Base-by-base conservation (phyloP, 495 filamentous ascomycete genomes). In the Penicillium lagena region DNA sequence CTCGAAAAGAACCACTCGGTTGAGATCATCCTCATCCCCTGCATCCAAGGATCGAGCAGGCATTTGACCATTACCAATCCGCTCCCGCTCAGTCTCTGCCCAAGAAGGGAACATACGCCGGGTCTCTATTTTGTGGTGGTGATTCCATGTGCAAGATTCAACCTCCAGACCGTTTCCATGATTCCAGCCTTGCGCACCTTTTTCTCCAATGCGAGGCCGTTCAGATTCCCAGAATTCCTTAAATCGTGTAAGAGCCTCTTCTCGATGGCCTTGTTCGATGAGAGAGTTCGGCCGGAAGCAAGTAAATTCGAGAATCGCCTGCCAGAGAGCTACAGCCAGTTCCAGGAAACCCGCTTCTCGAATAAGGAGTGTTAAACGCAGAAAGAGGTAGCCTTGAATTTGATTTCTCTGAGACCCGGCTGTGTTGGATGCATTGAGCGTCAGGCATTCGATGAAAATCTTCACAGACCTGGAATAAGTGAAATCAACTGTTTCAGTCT, bases 171-270 rank as follows among this genome's bases (percentile, higher is more conserved):
- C 14, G 7, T 32, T 43, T 9, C 38, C 48, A 15, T 65, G 56
- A 14, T 56, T 60, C 90, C 91, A 96, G 12, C 88, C 90, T 28
- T 73, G 66, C 29, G 86, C 82, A 5, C 67, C 71, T 7, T 61
- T 54, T 60, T 97, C 93, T 5, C 93, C 93, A 42, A 95, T 76
- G 7, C 90, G 81, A 4, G 85, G 67, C 7, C 82, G 73, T 56
- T 96, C 93, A 33, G 81, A 87, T 40, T 95, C 88, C 93, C 93
- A 98, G 51, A 90, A 96, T 8, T 77, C 70, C 27, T 72, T 58
- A 41, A 94, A 85, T n/a, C 57, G 58, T n/a, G 69, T 52, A 0
- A 78, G 49, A 10, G 57, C 41, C 7, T 48, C 35, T 7, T 49
- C 36, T 27, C 48, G 29, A 3, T 50, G 42, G 9, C 12, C 41